A percentile compares a stretch with the other conserved stretches of the same genome.
Conservation (phyloP, 129 eudicot genomes). For the Flaveria bidentis region DNA sequence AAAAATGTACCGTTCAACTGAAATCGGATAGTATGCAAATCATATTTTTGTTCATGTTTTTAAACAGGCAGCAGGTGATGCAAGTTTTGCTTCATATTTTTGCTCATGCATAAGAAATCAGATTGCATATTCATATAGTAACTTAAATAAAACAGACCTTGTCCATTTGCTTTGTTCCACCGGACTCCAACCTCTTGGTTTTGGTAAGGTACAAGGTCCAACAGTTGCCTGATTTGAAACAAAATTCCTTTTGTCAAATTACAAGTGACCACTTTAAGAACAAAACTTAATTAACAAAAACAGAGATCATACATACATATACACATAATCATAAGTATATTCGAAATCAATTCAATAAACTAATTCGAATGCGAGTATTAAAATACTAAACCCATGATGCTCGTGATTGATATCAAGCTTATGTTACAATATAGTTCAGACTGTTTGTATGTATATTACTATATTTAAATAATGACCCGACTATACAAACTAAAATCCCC, state of each 20-base stretch:
- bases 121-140: constrained; percentile 18
- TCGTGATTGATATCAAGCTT: neutral
- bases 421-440: neutral
- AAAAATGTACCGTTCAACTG: neutral
- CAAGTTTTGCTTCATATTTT: neutral
- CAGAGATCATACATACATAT: neutral
- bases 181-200: constrained; percentile 97
- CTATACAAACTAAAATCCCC: neutral
- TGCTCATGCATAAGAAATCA: constrained; percentile 2
- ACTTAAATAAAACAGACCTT: constrained; percentile 57
- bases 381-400: neutral
- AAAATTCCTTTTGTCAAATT: constrained; percentile 17
- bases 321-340: neutral
- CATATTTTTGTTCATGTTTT: neutral
- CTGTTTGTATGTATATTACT: neutral
- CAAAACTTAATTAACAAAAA: constrained; percentile 11
- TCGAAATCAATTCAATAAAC: neutral
- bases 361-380: neutral
- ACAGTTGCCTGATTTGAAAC: constrained; percentile 77
- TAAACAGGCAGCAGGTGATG: constrained; percentile 4
- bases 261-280: constrained; percentile 13
- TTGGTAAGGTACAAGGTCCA: constrained; percentile 90
- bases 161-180: constrained; percentile 97
- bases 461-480: neutral
- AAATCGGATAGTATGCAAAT: constrained; percentile 18